Percentiles rank a stretch among this genome's conserved stretches.
These are phyloP conservation scores for Porogramme epimiltina DNA, from an alignment of 1,284 basidiomycete genomes.

Conservation along the genomic window DNA sequence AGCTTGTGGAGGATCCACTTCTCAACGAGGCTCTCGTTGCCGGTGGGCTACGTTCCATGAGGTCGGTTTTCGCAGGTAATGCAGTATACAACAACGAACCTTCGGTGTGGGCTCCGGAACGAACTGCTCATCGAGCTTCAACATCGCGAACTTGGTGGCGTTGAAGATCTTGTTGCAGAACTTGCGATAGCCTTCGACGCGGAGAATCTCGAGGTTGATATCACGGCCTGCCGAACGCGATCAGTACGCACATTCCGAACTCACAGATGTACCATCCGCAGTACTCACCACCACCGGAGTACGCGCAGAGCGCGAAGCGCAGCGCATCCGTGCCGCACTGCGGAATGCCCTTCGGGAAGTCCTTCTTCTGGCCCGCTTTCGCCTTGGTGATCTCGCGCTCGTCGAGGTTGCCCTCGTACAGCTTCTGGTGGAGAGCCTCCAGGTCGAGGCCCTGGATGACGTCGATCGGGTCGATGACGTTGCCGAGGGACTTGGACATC, in stretches of 20 bases:
- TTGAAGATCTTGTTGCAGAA: slow-evolving; percentile 99
- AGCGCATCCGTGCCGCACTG: slow-evolving; percentile 98
- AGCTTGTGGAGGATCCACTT: slow-evolving; percentile 96
- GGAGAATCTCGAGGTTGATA: slow-evolving; percentile 94
- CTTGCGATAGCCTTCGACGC: slow-evolving; percentile 99
- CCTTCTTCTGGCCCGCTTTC: slow-evolving; percentile 95
- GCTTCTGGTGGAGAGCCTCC: slow-evolving; percentile 85
- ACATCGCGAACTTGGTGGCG: slow-evolving; percentile 97
- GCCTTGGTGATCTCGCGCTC: slow-evolving; percentile 94
- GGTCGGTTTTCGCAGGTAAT: neutral
- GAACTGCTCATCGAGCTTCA: slow-evolving; percentile 87
- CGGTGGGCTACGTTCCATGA: slow-evolving; percentile 79
- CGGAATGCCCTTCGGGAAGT: slow-evolving; percentile 98
- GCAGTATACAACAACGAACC: slow-evolving; percentile 39
- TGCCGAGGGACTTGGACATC: slow-evolving; percentile 98
- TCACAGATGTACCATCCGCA: neutral
- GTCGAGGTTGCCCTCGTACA: slow-evolving; percentile 92
- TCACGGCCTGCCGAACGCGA: slow-evolving; percentile 67
- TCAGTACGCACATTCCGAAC: neutral
- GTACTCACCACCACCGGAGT: slow-evolving; percentile 78
- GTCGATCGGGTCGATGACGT: slow-evolving; percentile 97
- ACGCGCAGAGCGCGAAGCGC: slow-evolving; percentile 94
- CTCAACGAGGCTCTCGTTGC: slow-evolving; percentile 91
- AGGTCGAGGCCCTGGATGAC: slow-evolving; percentile 90
- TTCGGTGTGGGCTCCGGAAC: slow-evolving; percentile 71